phyloP scores from a whole-genome alignment of 495 filamentous ascomycete species.

The Penicillium cosmopolitanum region DNA sequence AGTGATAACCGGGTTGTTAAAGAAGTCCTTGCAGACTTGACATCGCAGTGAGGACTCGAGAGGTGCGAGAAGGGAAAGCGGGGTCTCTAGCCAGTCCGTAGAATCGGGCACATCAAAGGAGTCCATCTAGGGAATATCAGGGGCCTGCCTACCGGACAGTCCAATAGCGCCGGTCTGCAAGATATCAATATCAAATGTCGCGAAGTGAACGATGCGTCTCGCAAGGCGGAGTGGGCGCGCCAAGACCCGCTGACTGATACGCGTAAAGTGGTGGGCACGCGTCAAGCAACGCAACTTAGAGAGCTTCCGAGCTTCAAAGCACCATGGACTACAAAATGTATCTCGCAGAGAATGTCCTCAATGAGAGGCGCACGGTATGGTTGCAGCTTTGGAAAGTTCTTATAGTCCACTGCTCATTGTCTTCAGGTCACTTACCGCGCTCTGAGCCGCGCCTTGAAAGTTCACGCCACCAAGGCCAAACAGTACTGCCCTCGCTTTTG shows the following conservation, averaged over 20 bases:
- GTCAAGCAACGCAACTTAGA: constrained; percentile 32
- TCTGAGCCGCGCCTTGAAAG: constrained; percentile 75
- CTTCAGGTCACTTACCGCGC: constrained; percentile 81
- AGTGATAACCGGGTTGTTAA: constrained; percentile 88
- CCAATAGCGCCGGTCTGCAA: neutral
- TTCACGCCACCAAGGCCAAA: constrained; percentile 84
- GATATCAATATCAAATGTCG: neutral
- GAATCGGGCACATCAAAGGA: constrained; percentile 76
- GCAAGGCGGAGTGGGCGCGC: constrained; percentile 26
- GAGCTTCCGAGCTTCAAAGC: constrained; percentile 11
- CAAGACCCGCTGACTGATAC: constrained; percentile 56
- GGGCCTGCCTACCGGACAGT: neutral
- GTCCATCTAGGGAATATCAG: constrained; percentile 38
- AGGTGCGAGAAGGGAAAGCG: constrained; percentile 67
- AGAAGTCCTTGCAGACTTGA: constrained; percentile 98
- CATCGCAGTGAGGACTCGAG: constrained; percentile 90
- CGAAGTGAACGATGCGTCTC: constrained; percentile 8
- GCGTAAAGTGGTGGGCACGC: constrained; percentile 53
- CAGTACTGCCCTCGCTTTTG: constrained; percentile 53
- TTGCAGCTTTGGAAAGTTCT: neutral
- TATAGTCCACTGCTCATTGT: constrained; percentile 3
- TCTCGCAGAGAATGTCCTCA: constrained; percentile 75
- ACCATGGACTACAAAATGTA: constrained; percentile 65
- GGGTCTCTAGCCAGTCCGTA: constrained; percentile 90
- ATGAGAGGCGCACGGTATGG: constrained; percentile 71